Conservation (phyloP, 805 yeast species). For the Phaffomyces opuntiae region DNA sequence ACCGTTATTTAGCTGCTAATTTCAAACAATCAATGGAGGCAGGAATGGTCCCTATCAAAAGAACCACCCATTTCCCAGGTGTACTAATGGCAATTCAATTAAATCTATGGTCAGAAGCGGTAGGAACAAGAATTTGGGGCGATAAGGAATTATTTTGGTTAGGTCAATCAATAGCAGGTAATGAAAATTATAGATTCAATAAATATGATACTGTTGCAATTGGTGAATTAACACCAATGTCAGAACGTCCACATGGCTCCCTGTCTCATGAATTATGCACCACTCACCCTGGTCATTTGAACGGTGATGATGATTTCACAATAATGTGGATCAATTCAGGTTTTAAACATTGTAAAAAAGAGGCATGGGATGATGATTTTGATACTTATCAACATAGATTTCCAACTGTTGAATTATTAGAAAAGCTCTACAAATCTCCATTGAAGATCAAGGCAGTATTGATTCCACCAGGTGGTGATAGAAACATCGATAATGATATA, state of each 20-base stretch:
- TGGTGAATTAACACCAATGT: conserved; percentile 25
- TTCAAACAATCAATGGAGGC: conserved; percentile 27
- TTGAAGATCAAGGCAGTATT: conserved; percentile 39
- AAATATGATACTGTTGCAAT: conserved; percentile 30
- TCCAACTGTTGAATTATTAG: conserved; percentile 5
- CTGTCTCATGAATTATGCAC: conserved; percentile 41
- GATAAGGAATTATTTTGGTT: conserved; percentile 78
- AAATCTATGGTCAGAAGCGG: conserved; percentile 31
- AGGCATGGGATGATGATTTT: conserved; percentile 27
- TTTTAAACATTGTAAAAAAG: conserved; percentile 38
- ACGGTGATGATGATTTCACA: conserved; percentile 38
- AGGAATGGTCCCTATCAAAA: conserved; percentile 25
- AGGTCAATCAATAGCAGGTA: conserved; percentile 42
- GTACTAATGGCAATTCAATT: conserved; percentile 18
- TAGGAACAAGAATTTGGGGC: conserved; percentile 53
- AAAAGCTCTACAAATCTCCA: conserved; percentile 28
- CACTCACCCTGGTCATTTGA: conserved; percentile 55
- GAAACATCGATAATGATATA: conserved; percentile 19
- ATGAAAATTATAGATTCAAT: conserved; percentile 31
- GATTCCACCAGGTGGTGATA: conserved; percentile 40
- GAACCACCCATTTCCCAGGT: conserved; percentile 19
- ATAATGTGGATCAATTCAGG: conserved; percentile 61
- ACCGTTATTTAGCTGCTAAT: conserved; percentile 15
- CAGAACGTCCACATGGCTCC: conserved; percentile 13
- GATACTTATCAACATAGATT: conserved; percentile 22